A percentile compares a stretch with the other conserved stretches of the same genome.
These are phyloP conservation scores for Gnomoniopsis sp. DNA, from an alignment of 2,329 filamentous ascomycete genomes.

Conservation along the genomic window DNA sequence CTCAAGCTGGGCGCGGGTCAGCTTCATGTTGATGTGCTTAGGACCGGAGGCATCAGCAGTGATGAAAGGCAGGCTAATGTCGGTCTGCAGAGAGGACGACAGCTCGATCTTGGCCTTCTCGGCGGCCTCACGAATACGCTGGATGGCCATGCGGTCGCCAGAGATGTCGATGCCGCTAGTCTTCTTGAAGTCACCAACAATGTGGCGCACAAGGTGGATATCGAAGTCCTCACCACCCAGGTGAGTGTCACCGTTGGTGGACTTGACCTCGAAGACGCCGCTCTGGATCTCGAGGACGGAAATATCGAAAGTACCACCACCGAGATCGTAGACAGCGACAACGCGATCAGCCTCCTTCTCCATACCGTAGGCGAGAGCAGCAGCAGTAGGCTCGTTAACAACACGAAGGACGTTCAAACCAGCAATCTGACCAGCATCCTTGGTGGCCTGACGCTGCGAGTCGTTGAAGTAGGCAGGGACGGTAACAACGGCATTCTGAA, in stretches of 20 bases:
- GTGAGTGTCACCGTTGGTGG: constrained; percentile 97
- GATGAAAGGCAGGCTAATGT: constrained; percentile 99
- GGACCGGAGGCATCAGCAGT: constrained; percentile 92
- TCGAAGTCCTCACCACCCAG: constrained; percentile 98
- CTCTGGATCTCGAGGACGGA: constrained; percentile 96
- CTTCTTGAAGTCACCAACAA: constrained; percentile 95
- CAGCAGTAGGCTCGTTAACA: constrained; percentile 96
- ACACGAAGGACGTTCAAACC: constrained; percentile 96
- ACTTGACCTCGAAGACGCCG: constrained; percentile 98
- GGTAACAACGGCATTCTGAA: constrained; percentile 96
- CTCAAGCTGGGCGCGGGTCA: constrained; percentile 90
- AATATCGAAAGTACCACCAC: constrained; percentile 99
- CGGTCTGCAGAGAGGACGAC: constrained; percentile 90
- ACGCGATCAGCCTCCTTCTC: constrained; percentile 90
- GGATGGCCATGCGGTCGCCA: constrained; percentile 93
- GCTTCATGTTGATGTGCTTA: constrained; percentile 97
- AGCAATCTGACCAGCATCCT: constrained; percentile 95
- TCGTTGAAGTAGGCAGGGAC: constrained; percentile 99
- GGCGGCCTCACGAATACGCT: constrained; percentile 96
- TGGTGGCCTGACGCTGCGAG: constrained; percentile 95
- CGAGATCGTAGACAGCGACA: constrained; percentile 95
- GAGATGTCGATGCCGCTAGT: constrained; percentile 89
- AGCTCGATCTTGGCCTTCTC: constrained; percentile 99
- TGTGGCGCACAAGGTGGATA: constrained; percentile 87
- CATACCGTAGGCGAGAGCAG: constrained; percentile 90